These are phyloP conservation scores for Tinospora cordifolia DNA, from an alignment of 164 flowering plant species.

Conservation along the genomic window DNA sequence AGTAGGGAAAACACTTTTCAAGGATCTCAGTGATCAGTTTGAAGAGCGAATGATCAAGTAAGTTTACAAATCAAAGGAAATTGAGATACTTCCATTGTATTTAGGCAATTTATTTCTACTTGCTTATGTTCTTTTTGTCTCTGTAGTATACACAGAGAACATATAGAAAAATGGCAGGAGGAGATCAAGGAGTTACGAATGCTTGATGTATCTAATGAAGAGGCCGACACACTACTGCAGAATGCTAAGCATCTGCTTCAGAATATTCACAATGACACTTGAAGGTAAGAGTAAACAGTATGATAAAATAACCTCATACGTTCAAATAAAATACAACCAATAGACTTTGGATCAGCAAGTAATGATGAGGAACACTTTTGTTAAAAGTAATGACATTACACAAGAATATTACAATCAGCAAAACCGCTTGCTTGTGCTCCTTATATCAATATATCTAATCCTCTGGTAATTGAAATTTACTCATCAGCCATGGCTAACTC, in stretches of 20 bases:
- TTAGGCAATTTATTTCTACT: not conserved
- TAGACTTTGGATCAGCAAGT: not conserved
- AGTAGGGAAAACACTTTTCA: conserved; percentile 58
- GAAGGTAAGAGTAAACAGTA: conserved; percentile 16
- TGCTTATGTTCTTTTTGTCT: not conserved
- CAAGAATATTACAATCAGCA: not conserved
- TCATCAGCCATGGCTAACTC: conserved; percentile 85
- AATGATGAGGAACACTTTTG: not conserved
- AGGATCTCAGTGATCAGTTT: conserved; percentile 59
- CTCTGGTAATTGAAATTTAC: conserved; percentile 17
- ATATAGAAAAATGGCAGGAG: conserved; percentile 79
- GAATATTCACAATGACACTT: conserved; percentile 29
- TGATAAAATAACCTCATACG: not conserved
- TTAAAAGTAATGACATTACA: not conserved
- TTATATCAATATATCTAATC: conserved; percentile 4
- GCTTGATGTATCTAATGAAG: conserved; percentile 65
- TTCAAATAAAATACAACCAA: not conserved
- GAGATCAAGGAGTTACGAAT: conserved; percentile 64
- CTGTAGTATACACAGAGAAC: conserved; percentile 70
- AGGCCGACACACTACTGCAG: conserved; percentile 39
- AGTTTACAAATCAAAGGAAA: conserved; percentile 14
- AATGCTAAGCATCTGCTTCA: conserved; percentile 61
- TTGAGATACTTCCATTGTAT: not conserved
- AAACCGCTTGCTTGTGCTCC: conserved; percentile 6
- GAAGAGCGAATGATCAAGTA: conserved; percentile 70